These are phyloP conservation scores for Pulicaria dysenterica DNA, from an alignment of 129 eudicot species.

Conservation along the genomic window DNA sequence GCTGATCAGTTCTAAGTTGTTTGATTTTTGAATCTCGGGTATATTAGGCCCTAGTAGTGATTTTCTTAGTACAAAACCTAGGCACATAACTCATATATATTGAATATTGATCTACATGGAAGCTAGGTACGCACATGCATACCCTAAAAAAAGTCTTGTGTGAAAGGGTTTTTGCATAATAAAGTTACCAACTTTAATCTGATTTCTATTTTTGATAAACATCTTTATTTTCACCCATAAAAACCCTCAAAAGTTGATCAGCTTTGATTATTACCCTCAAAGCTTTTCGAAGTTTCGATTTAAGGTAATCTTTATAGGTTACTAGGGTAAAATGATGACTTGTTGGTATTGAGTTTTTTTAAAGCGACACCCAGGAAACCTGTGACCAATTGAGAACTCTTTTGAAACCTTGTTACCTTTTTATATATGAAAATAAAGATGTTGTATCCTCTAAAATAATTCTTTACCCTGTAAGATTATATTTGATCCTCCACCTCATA, in stretches of 20 bases:
- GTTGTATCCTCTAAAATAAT: background rate
- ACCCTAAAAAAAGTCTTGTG: background rate
- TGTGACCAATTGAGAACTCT: background rate
- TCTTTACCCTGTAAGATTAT: background rate
- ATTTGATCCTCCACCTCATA: background rate
- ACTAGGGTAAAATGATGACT: background rate
- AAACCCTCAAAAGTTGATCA: background rate
- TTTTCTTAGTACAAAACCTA: background rate
- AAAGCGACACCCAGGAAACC: background rate
- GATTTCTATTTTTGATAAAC: background rate
- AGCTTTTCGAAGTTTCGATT: background rate
- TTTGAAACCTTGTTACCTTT: background rate
- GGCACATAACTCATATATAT: background rate
- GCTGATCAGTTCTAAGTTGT: background rate
- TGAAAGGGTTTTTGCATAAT: background rate
- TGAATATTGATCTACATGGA: background rate
- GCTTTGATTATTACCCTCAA: background rate
- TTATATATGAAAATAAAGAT: background rate
- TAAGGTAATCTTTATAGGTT: background rate
- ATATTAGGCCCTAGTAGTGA: background rate
- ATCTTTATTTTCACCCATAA: background rate
- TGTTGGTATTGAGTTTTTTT: background rate
- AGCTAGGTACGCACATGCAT: background rate
- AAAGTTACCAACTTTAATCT: background rate
- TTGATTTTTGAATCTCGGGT: background rate